phyloP scores from a whole-genome alignment of 106 monocot species.

The Narthecium ossifragum region DNA sequence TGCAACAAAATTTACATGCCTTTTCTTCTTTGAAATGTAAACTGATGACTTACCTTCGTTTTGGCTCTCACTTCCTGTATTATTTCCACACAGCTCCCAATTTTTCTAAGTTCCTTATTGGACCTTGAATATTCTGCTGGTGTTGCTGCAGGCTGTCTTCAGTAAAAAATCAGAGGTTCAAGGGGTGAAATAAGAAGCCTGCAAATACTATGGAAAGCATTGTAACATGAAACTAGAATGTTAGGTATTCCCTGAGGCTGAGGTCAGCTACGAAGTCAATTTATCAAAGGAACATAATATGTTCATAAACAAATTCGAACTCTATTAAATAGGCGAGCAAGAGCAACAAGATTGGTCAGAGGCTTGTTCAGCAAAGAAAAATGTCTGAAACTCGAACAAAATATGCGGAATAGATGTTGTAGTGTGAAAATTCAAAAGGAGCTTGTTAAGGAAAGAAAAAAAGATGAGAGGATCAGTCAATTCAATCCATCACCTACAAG shows the following conservation, averaged over 20 bases:
- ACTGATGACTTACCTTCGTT: constrained; percentile 72
- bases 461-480: not conserved
- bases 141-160: constrained; percentile 69
- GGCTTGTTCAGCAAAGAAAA: not conserved
- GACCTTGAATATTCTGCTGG: constrained; percentile 61
- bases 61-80: constrained; percentile 63
- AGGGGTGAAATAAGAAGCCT: not conserved
- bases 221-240: not conserved
- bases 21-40: too few relatives aligned
- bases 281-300: not conserved
- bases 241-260: not conserved
- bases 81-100: constrained; percentile 48
- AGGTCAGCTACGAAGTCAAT: too few relatives aligned
- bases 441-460: not conserved
- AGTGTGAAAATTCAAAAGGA: not conserved
- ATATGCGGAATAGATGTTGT: not conserved
- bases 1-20: too few relatives aligned
- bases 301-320: too few relatives aligned
- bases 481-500: not conserved
- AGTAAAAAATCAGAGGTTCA: not conserved
- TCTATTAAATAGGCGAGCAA: not conserved
- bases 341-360: not conserved
- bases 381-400: too few relatives aligned
- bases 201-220: not conserved
- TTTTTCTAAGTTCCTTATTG: constrained; percentile 76